A percentile compares a stretch with the other conserved stretches of the same genome.
phyloP scores from a whole-genome alignment of 2,329 filamentous ascomycete genomes.

The Thielaviopsis euricoi region DNA sequence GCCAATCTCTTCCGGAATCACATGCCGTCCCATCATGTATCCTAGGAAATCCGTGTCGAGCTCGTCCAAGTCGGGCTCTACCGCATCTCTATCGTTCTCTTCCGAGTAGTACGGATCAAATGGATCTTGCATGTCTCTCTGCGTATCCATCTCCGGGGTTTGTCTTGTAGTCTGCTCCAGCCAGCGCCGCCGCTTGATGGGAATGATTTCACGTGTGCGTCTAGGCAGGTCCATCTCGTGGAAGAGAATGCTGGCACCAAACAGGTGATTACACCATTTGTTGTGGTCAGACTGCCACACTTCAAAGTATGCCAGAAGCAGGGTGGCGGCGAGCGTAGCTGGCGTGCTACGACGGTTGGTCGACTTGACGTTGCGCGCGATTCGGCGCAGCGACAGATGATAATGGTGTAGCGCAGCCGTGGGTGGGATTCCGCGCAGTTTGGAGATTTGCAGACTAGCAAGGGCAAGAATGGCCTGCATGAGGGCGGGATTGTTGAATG shows the following conservation, averaged over 20 bases:
- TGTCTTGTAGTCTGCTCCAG: conserved; percentile 23
- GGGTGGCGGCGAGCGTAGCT: conserved; percentile 71
- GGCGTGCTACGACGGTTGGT: conserved; percentile 53
- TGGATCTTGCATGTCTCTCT: conserved; percentile 15
- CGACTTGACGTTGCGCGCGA: conserved; percentile 60
- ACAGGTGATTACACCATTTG: conserved; percentile 88
- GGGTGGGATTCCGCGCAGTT: conserved; percentile 54
- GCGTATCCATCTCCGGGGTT: neutral
- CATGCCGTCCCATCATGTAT: conserved; percentile 24
- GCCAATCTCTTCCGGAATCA: conserved; percentile 24
- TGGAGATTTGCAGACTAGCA: conserved; percentile 74
- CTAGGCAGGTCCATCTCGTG: conserved; percentile 64
- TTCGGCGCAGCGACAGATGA: conserved; percentile 62
- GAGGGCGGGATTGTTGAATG: conserved; percentile 70
- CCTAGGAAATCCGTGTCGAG: conserved; percentile 27
- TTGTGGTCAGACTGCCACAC: conserved; percentile 87
- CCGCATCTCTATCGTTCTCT: conserved; percentile 13
- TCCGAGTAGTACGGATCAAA: conserved; percentile 16
- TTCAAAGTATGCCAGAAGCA: conserved; percentile 82
- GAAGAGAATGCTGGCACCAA: conserved; percentile 68
- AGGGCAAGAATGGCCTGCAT: conserved; percentile 83
- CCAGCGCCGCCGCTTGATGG: conserved; percentile 34
- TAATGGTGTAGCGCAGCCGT: conserved; percentile 86
- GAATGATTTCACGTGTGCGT: conserved; percentile 55
- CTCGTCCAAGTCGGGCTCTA: conserved; percentile 20